Base-by-base conservation (phyloP, 2,329 filamentous ascomycete species). In the Nigrospora osmanthi region DNA sequence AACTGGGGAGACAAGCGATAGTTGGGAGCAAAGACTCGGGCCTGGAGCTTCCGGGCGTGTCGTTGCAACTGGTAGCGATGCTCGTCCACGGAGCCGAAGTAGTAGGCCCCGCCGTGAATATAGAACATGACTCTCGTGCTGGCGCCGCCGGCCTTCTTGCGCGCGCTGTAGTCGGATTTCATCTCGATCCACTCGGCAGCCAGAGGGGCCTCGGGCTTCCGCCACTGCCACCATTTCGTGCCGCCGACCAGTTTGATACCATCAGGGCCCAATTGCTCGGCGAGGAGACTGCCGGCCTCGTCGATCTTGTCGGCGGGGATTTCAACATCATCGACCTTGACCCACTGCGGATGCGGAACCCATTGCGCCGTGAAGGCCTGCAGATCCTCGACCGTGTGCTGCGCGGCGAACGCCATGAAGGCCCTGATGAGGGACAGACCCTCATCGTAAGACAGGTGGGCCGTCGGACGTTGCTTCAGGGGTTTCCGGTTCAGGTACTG, bases 11-110 rank as follows among this genome's bases (percentile, higher is more conserved):
- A 80, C 30, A 98, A 74, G 35, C 93, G 81, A 64, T 97, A 98
- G 49, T 81, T 74, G 6, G 91, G 86, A 19, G 91, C 89, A 62
- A 97, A 81, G 9, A 96, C 85, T 45, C 89, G 78, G 15, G 89
- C 91, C 64, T 93, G 89, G 49, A 98, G 75, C 67, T 97, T 97
- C 44, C 93, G 78, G 28, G 93, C 93, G 73, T 97, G 90, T 40
- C 91, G 78, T 65, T 98, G 93, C 75, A 98, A 82, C 72, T 97
- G 91, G 67, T 97, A 97, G n/a, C 93, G 83, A 69, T 97, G 93
- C 64, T 95, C 90, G 59, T 96, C 90, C 34, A 96, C 84, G 55
- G 89, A 94, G 13, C 93, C 91, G 61, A 98, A 97, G 67, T 84
- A 98, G 66, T 95, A 97, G 16, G 87, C 91, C 7, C 91, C 91